Percentiles rank a stretch among this genome's conserved stretches.
Evolutionary conservation across 2,329 filamentous ascomycete species (phyloP).

Genomic region (Calonectria crousiana): DNA sequence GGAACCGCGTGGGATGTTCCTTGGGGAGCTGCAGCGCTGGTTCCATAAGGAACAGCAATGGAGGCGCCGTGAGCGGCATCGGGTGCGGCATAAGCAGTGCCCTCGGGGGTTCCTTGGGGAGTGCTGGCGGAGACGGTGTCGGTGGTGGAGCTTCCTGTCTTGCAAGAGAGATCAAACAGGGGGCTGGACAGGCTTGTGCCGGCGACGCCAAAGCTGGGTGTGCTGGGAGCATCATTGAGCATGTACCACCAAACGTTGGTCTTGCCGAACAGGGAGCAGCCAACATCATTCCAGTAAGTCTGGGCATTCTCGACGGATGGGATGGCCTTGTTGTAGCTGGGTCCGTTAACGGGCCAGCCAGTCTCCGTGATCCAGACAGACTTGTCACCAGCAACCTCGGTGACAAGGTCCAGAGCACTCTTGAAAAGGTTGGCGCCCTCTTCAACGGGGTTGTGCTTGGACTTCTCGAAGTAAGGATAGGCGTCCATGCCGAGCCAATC

Average conservation of each 20-base stretch:
- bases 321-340: slow-evolving; percentile 70
- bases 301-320: slow-evolving; percentile 77
- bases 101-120: not conserved
- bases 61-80: not conserved
- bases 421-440: slow-evolving; percentile 76
- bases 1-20: not conserved
- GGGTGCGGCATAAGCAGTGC: not conserved
- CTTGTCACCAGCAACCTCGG: slow-evolving; percentile 72
- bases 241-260: slow-evolving; percentile 83
- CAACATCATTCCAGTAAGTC: slow-evolving; percentile 84
- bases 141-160: slow-evolving; percentile 37
- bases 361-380: slow-evolving; percentile 90
- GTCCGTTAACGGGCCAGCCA: slow-evolving; percentile 84
- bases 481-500: slow-evolving; percentile 90
- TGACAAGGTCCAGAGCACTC: slow-evolving; percentile 71
- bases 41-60: not conserved
- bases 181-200: slow-evolving; percentile 66
- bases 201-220: slow-evolving; percentile 78
- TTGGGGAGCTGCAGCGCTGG: no score
- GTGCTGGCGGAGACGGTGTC: slow-evolving; percentile 19
- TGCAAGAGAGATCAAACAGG: slow-evolving; percentile 72
- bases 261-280: slow-evolving; percentile 76
- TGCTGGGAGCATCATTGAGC: slow-evolving; percentile 74
- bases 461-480: slow-evolving; percentile 86
- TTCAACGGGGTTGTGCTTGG: slow-evolving; percentile 73